Evolutionary conservation across 139 green algal species (phyloP).

Genomic region (Haematococcus lacustris): DNA sequence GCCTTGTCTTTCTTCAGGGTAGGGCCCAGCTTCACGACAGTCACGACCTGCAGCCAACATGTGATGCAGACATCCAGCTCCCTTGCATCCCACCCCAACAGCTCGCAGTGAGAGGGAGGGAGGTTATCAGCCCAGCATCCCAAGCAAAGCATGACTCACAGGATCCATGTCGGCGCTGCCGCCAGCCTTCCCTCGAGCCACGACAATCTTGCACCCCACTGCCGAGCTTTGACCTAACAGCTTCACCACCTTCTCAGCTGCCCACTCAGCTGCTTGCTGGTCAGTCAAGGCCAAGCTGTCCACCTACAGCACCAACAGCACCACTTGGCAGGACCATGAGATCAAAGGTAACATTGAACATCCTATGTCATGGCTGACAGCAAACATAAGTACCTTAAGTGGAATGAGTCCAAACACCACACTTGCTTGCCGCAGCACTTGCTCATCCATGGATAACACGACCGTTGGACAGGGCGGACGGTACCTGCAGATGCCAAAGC

Average conservation of each 20-base stretch:
- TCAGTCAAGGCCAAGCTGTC: constrained; percentile 4
- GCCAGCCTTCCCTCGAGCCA: constrained; percentile 11
- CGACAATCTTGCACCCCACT: constrained; percentile 21
- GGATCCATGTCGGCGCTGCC: constrained; percentile 29
- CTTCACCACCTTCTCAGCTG: not conserved
- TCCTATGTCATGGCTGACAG: not conserved
- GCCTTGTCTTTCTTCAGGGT: constrained; percentile 23
- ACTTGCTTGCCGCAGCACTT: constrained; percentile 32
- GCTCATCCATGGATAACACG: constrained; percentile 30
- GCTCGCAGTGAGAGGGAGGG: not conserved
- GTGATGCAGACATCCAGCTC: too few species aligned
- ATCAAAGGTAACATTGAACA: too few species aligned
- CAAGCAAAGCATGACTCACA: constrained; percentile 5
- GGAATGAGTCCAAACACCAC: constrained; percentile 35
- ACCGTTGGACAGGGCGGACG: constrained; percentile 50
- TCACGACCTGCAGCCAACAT: constrained; percentile 12
- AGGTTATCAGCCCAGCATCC: not conserved
- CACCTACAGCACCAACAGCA: too few species aligned
- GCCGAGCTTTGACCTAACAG: not conserved
- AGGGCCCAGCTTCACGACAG: constrained; percentile 21
- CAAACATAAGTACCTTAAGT: constrained; percentile 21
- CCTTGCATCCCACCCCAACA: too few species aligned
- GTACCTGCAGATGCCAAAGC: constrained; percentile 68
- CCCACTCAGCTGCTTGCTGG: constrained; percentile 3
- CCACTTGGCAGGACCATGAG: too few species aligned